Evolutionary conservation across 73 alveolate genomes (phyloP).

Genomic region (Uronychia setigera): DNA sequence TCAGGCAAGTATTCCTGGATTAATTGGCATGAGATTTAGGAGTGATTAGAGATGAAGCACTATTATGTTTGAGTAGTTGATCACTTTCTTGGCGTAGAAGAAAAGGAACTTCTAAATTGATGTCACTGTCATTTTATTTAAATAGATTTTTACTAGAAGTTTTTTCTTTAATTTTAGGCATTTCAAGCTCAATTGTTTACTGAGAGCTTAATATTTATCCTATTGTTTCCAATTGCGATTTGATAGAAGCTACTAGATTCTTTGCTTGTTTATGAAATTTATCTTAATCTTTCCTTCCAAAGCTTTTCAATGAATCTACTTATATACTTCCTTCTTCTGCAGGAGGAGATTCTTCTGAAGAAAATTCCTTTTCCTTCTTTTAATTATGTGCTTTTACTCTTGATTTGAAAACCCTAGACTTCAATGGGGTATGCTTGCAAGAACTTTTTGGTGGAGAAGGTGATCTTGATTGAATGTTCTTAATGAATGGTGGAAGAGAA

Average conservation of each 20-base stretch:
- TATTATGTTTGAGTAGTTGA: no score
- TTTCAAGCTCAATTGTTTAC: not conserved
- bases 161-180: not conserved
- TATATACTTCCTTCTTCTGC: not conserved
- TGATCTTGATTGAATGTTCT: not conserved
- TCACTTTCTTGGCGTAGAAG: not conserved
- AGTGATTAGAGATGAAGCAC: not conserved
- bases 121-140: no score
- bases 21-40: not conserved
- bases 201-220: not conserved
- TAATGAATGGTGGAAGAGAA: not conserved
- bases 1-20: not conserved
- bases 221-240: not conserved
- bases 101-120: no score
- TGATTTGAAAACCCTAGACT: not conserved
- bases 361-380: no score
- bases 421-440: not conserved
- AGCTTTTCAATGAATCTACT: not conserved
- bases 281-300: not conserved
- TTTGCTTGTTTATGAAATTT: not conserved
- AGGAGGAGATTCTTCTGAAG: not conserved
- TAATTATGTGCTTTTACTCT: no score
- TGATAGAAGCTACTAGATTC: not conserved
- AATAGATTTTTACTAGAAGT: not conserved
- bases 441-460: not conserved